These are phyloP conservation scores for Pyrenophora graminea DNA, from an alignment of 2,329 filamentous ascomycete species.

Conservation along the genomic window DNA sequence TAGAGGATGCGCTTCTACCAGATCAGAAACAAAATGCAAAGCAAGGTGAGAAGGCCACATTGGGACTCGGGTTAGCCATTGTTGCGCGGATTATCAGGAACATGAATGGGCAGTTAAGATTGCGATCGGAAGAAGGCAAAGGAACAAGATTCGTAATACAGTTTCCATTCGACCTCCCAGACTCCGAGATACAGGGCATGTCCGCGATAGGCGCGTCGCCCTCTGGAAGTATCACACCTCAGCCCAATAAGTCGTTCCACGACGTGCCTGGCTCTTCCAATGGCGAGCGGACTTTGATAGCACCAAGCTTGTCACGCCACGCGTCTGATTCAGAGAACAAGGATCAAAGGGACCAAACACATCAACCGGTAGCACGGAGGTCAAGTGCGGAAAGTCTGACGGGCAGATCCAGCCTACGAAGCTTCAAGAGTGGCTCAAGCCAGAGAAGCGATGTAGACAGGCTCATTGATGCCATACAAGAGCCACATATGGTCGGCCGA, in stretches of 20 bases:
- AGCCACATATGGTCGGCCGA: conserved; percentile 51
- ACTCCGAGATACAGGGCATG: conserved; percentile 28
- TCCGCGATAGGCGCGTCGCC: conserved; percentile 11
- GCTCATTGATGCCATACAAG: conserved; percentile 72
- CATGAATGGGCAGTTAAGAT: conserved; percentile 83
- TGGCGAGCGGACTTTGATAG: conserved; percentile 67
- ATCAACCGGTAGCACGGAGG: conserved; percentile 19
- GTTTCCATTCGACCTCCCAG: conserved; percentile 71
- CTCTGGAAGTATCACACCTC: conserved; percentile 29
- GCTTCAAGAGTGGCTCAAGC: conserved; percentile 53
- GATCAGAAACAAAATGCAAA: conserved; percentile 38
- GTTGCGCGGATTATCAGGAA: conserved; percentile 87
- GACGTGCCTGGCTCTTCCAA: conserved; percentile 17
- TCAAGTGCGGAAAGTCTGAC: conserved; percentile 51
- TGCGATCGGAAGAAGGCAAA: conserved; percentile 81
- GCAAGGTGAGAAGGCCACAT: conserved; percentile 52
- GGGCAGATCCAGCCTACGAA: conserved; percentile 57
- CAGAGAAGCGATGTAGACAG: conserved; percentile 68
- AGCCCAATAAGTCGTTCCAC: conserved; percentile 10
- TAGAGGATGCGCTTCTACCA: conserved; percentile 40
- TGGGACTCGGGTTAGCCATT: conserved; percentile 83
- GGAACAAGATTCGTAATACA: conserved; percentile 83
- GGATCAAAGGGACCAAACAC: conserved; percentile 1
- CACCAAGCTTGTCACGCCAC: conserved; percentile 33
- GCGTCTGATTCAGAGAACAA: conserved; percentile 16